Evolutionary conservation across 768 basidiomycete genomes (phyloP), one percentile per base, ranked within the genome.

Genomic region (Boletus rubroflammeus): DNA sequence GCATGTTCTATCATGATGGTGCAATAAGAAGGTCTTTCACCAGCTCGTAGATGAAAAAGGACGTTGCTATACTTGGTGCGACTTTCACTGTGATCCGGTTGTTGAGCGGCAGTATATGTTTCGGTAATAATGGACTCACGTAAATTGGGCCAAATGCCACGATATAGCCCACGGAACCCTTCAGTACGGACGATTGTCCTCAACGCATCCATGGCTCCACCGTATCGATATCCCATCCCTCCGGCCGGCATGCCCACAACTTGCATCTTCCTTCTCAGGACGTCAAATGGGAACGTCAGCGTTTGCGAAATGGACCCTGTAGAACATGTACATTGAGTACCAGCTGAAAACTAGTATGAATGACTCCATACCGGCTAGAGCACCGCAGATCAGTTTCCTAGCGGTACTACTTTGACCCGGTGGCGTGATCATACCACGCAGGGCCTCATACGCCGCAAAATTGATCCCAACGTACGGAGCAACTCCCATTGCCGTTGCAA

Each of bases 201-300:
- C 59, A 94, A 70, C 9, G 91, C 93, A 68, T 94, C 86, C 32
- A 92, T 54, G 6, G 93, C 94, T 9, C 91, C 90, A 40, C 73
- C 83, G 71, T 93, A 95, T 70, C 84, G 84, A 61, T 83, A 74
- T 43, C 79, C 78, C 56, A 82, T 66, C 13, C 78, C 75, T 17
- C 79, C 80, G 13, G 73, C 76, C 61, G 80, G 72, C 84, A 94
- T 86, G 13, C 92, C 92, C 6, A 84, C 80, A 55, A 96, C 90
- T 70, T 98, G 96, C 88, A 98, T 93, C 78, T 98, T 96, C 56
- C 96, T 81, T 44, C 96, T 80, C 54, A 98, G 72, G 6, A 98
- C 91, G 68, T 99, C 96, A 64, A 97, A 91, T 9, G 96, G 96
- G 69, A 96, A 98, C 5, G 95, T 98, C 62, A 98, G 72, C 47